Percentiles rank a stretch among this genome's conserved stretches.
Conservation (phyloP, 2,329 filamentous ascomycete species). For the Decorospora gaudefroyi region DNA sequence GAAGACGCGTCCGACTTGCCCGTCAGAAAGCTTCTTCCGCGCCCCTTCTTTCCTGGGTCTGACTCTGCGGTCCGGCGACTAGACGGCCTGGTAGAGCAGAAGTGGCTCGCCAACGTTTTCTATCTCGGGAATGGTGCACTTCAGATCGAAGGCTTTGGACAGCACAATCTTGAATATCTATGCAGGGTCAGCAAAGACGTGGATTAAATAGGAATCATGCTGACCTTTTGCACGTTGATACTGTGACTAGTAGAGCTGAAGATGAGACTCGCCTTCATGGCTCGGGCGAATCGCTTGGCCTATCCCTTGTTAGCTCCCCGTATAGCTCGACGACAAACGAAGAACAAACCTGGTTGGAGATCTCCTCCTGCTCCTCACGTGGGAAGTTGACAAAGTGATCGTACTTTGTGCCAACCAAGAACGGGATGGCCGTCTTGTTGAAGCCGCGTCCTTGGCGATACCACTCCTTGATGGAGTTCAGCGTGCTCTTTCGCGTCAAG, state of each 20-base stretch:
- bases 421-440: conserved; percentile 99
- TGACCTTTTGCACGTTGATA: conserved; percentile 98
- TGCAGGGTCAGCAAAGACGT: conserved; percentile 31
- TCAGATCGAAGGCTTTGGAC: conserved; percentile 97
- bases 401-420: conserved; percentile 96
- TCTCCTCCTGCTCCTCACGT: conserved; percentile 96
- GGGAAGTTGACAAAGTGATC: conserved; percentile 99
- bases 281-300: conserved; percentile 94
- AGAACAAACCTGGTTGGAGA: conserved; percentile 80
- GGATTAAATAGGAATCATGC: conserved; percentile 3
- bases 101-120: conserved; percentile 96
- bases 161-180: conserved; percentile 99
- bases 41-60: conserved; percentile 18
- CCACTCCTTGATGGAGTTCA: conserved; percentile 99
- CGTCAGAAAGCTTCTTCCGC: conserved; percentile 14
- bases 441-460: conserved; percentile 96
- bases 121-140: conserved; percentile 98
- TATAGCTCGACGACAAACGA: too few relatives aligned
- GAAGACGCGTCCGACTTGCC: conserved; percentile 25
- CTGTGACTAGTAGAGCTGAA: conserved; percentile 99
- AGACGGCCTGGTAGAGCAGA: conserved; percentile 71
- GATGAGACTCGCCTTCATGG: conserved; percentile 96
- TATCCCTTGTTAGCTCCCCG: conserved; percentile 49
- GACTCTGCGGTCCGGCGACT: conserved; percentile 30
- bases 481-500: conserved; percentile 92